phyloP scores from a whole-genome alignment of 2,329 filamentous ascomycete genomes.

The Pseudogymnoascus sp. region DNA sequence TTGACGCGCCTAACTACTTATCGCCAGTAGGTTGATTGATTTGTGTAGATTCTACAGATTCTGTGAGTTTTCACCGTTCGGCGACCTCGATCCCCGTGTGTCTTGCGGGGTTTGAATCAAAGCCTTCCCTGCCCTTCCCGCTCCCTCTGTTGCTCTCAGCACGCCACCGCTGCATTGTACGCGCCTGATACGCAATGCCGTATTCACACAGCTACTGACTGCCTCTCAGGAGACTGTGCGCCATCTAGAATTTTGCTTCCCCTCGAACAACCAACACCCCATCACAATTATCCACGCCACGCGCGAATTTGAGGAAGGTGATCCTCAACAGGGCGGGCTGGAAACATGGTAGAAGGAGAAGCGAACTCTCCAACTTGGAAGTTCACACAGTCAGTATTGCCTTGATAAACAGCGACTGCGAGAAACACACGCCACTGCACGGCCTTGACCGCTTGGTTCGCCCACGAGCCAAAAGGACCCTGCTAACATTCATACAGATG shows the following conservation, averaged over 20 bases:
- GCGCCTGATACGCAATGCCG: background rate
- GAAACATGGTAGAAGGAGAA: slow-evolving; percentile 91
- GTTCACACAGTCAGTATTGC: slow-evolving; percentile 70
- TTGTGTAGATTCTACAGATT: slow-evolving; percentile 6
- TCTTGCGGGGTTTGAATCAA: slow-evolving; percentile 1
- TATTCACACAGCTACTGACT: slow-evolving; percentile 2
- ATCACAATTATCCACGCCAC: slow-evolving; percentile 4
- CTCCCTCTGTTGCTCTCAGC: background rate
- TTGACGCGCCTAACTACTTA: slow-evolving; percentile 7
- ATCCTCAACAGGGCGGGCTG: slow-evolving; percentile 26
- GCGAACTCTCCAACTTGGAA: slow-evolving; percentile 96
- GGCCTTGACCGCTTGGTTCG: slow-evolving; percentile 2
- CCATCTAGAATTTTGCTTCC: background rate
- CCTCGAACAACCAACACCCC: background rate
- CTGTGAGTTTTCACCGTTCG: slow-evolving; percentile 2
- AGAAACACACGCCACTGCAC: background rate
- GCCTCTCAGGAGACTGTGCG: background rate
- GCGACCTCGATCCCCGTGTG: background rate
- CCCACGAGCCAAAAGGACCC: background rate
- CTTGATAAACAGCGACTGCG: background rate
- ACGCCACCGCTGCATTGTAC: slow-evolving; percentile 3
- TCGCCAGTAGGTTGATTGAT: slow-evolving; percentile 4
- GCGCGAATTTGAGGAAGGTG: slow-evolving; percentile 18
- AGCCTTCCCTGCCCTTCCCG: background rate
- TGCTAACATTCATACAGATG: slow-evolving; percentile 54